A percentile compares a stretch with the other conserved stretches of the same genome.
Conservation (phyloP, 371 early-diverging fungal species). For the Conidiobolus coronatus region DNA sequence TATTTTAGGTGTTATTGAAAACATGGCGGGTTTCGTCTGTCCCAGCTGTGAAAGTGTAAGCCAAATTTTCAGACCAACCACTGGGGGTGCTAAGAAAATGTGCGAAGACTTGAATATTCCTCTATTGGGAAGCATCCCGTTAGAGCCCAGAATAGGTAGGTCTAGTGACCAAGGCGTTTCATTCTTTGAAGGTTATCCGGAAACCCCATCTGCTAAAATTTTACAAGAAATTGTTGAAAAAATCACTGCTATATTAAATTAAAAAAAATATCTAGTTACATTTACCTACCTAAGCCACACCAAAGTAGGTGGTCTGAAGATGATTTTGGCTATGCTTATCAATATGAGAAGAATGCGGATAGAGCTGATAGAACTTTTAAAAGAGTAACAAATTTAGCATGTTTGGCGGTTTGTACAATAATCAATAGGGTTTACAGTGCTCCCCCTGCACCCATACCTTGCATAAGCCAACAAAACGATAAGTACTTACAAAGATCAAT, state of each 20-base stretch:
- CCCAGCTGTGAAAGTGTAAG: constrained; percentile 67
- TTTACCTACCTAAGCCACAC: no score
- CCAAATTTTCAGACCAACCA: constrained; percentile 70
- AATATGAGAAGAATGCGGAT: no score
- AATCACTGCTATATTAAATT: neutral
- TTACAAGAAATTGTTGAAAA: constrained; percentile 27
- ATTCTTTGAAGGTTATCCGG: constrained; percentile 65
- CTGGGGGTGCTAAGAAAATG: constrained; percentile 73
- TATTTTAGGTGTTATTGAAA: constrained; percentile 93
- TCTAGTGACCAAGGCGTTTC: constrained; percentile 71
- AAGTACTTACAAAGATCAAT: no score
- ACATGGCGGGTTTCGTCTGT: constrained; percentile 96
- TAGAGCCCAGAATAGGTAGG: constrained; percentile 75
- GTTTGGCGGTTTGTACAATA: no score
- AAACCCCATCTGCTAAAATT: constrained; percentile 63
- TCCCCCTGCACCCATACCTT: no score
- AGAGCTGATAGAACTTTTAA: no score
- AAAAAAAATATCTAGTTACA: no score
- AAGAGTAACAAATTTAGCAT: no score
- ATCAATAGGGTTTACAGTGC: no score
- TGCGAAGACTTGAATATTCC: constrained; percentile 47
- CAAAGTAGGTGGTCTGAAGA: no score
- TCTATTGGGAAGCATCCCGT: constrained; percentile 69
- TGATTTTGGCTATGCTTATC: no score
- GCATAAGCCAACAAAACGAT: no score